Conservation (phyloP, 1,284 basidiomycete genomes). For the Ceratobasidium sp. region DNA sequence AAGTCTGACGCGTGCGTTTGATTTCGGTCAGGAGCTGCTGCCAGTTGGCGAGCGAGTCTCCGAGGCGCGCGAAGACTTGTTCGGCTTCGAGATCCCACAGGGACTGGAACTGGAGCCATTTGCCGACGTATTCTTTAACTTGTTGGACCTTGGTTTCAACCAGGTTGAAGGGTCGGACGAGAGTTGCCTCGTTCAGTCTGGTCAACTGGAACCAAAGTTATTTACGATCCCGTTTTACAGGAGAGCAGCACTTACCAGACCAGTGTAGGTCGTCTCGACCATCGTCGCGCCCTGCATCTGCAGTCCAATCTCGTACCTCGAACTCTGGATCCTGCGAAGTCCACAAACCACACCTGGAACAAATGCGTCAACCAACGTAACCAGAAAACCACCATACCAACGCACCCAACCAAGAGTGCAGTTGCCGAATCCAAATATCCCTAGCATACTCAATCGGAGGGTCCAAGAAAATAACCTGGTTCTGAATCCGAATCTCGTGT, state of each 20-base stretch:
- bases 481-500: conserved; percentile 96
- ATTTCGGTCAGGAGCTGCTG: conserved; percentile 95
- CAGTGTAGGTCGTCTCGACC: conserved; percentile 80
- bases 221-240: not conserved
- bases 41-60: conserved; percentile 92
- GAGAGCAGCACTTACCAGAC: conserved; percentile 62
- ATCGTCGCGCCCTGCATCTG: conserved; percentile 72
- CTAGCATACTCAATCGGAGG: conserved; percentile 96
- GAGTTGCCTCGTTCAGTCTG: conserved; percentile 72
- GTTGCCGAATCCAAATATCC: conserved; percentile 87
- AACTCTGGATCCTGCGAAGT: conserved; percentile 87
- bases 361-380: conserved; percentile 10
- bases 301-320: conserved; percentile 93
- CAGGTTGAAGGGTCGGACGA: conserved; percentile 83
- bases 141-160: conserved; percentile 89
- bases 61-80: conserved; percentile 92
- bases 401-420: conserved; percentile 88
- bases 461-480: conserved; percentile 98
- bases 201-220: conserved; percentile 62
- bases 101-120: conserved; percentile 99
- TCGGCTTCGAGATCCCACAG: conserved; percentile 98
- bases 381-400: conserved; percentile 3
- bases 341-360: conserved; percentile 82
- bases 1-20: conserved; percentile 93
- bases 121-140: conserved; percentile 88